Conservation (phyloP, 805 yeast genomes). For the Cephaloascus fragrans region DNA sequence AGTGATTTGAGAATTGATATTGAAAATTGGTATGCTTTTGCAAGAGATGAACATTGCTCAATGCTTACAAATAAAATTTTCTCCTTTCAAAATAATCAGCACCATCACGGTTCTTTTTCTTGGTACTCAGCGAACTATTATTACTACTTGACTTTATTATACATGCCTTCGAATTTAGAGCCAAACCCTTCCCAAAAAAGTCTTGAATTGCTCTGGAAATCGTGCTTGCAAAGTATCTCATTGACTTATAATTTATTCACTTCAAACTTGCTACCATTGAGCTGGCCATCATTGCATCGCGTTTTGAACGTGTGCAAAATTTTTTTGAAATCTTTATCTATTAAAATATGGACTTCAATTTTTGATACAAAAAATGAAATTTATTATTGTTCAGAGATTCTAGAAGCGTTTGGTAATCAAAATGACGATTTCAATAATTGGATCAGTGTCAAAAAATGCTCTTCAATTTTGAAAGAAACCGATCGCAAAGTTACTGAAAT, state of each 20-base stretch:
- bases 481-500: slow-evolving; percentile 35
- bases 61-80: slow-evolving; percentile 2
- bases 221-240: slow-evolving; percentile 33
- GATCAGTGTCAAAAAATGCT: slow-evolving; percentile 34
- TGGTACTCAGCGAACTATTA: slow-evolving; percentile 34
- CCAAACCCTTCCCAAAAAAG: slow-evolving; percentile 32
- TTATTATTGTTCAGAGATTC: slow-evolving; percentile 32
- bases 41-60: slow-evolving; percentile 7
- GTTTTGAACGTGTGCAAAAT: slow-evolving; percentile 38
- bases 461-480: slow-evolving; percentile 32
- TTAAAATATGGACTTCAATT: too few species aligned
- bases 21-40: slow-evolving; percentile 22
- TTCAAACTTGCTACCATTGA: slow-evolving; percentile 32
- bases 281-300: slow-evolving; percentile 40
- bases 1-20: slow-evolving; percentile 21
- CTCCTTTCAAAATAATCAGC: too few species aligned
- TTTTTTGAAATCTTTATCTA: slow-evolving; percentile 32
- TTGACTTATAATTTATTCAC: slow-evolving; percentile 35
- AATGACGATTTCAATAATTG: too few species aligned
- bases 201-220: slow-evolving; percentile 31
- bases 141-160: slow-evolving; percentile 33
- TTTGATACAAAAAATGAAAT: slow-evolving; percentile 35
- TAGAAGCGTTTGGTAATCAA: slow-evolving; percentile 34
- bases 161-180: slow-evolving; percentile 38
- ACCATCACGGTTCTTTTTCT: slow-evolving; percentile 16